Evolutionary conservation across 2,329 filamentous ascomycete species (phyloP), one percentile per base, ranked within the genome.

Genomic region (Epichloe brachyelytri): DNA sequence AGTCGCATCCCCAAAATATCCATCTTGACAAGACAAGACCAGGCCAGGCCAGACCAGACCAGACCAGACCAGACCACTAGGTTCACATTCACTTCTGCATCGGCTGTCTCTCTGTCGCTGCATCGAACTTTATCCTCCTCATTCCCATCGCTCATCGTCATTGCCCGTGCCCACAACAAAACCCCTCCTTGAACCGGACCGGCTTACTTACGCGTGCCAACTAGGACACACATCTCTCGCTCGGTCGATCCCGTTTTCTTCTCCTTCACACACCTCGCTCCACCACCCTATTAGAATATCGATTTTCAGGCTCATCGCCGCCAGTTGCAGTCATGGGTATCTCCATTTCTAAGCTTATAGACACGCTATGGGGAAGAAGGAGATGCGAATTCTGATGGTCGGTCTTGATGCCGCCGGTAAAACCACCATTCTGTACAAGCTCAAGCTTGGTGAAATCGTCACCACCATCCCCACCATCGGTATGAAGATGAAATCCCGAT

Each of bases 371-470:
- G 85, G 91, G 68, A 95, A 95, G 86, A 97, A 97, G 85, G 93
- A 98, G 83, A 98, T 98, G 93, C 85, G 93, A 80, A 96, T 98
- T 78, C 75, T 98, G 74, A 98, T 98, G 93, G 90, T 98, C 65
- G 93, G 93, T 82, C 84, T 98, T 66, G 93, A 98, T 74, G 93
- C 93, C 66, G 93, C 93, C 72, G 93, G 93, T 86, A 98, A 98
- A 83, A 98, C 93, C 68, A 98, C 93, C 64, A 98, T 98, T 69
- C 84, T 98, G 63, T 98, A 98, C 80, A 98, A 98, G 82, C 84
- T 98, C 72, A 98, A 98, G 83, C 87, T 98, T 68, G 91, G 93
- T 76, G 86, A 96, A 79, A 93, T 95, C 70, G 93, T 97, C 71
- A 97, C 93, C 68, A 98, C 93, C 62, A 98, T 98, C 67, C 93